These are phyloP conservation scores for Penicillium odoratum DNA, from an alignment of 495 filamentous ascomycete genomes.

Conservation along the genomic window DNA sequence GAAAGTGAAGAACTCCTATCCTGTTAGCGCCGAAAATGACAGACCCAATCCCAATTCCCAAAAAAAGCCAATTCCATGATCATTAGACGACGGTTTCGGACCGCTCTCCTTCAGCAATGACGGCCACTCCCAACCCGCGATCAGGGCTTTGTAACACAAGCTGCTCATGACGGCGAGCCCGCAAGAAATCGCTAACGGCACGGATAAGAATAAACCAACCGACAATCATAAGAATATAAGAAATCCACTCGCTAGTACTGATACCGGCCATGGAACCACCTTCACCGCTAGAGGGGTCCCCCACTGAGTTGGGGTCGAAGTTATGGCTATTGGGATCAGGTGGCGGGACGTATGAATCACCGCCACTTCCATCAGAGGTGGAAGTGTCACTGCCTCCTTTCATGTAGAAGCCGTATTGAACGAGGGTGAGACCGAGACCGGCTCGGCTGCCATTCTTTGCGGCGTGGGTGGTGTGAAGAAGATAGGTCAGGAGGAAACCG, in stretches of 20 bases:
- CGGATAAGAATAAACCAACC: conserved; percentile 97
- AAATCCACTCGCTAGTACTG: conserved; percentile 77
- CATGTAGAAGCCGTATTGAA: conserved; percentile 96
- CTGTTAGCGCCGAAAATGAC: conserved; percentile 12
- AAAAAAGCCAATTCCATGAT: conserved; percentile 10
- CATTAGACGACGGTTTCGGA: conserved; percentile 77
- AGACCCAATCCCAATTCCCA: conserved; percentile 10
- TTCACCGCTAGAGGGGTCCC: conserved; percentile 38
- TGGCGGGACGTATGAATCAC: conserved; percentile 57
- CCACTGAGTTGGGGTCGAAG: conserved; percentile 73
- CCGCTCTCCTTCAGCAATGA: conserved; percentile 85
- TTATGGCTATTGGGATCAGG: conserved; percentile 87
- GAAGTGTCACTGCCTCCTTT: conserved; percentile 56
- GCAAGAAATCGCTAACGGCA: conserved; percentile 83
- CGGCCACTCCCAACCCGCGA: conserved; percentile 77
- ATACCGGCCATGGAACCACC: conserved; percentile 50
- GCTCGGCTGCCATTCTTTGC: conserved; percentile 96
- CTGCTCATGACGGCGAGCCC: conserved; percentile 85
- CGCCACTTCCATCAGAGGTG: conserved; percentile 47
- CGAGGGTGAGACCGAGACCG: conserved; percentile 91
- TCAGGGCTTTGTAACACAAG: conserved; percentile 93
- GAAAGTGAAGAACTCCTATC: conserved; percentile 21
- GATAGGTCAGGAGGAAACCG: conserved; percentile 96
- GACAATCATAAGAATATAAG: conserved; percentile 95
- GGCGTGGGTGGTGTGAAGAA: conserved; percentile 95